Evolutionary conservation across 495 filamentous ascomycete genomes (phyloP), one percentile per base, ranked within the genome.

Genomic region (Daldinia grandis): DNA sequence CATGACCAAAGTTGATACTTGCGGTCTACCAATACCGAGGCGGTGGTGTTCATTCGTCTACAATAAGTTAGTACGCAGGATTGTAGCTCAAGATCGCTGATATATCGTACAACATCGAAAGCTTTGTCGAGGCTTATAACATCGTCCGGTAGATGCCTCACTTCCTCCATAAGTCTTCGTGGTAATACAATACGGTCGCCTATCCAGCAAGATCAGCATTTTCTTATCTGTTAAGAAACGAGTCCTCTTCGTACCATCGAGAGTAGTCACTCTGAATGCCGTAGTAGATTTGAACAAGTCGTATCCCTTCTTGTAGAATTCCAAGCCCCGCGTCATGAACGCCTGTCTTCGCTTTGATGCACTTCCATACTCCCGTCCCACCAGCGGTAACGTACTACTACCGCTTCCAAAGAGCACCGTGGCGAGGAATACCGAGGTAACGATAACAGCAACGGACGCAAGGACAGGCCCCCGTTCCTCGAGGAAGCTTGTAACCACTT

Each of bases 61-160:
- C 9, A 33, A 24, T 12, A 28, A 15, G 7, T 66, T 70, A 72
- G 64, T 19, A 51, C 30, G 25, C 14, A 51, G 9, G n/a, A 62
- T 38, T 19, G 37, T 15, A 51, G 14, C 5, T 65, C 35, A 21
- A 24, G 33, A 35, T 49, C n/a, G 30, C 12, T 24, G 35, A 15
- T 1, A 37, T 42, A 14, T 49, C 71, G 17, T 62, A 76, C 72
- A 31, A 77, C 63, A 7, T 63, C 68, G 57, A 80, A 66, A 35
- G 80, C 77, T 27, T 58, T 76, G 60, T 77, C 50, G 35, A 79
- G 76, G 59, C 71, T 71, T 50, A 82, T 69, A n/a, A 78, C 68
- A 55, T 80, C 72, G 19, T 82, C 80, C 3, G 78, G 78, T 10
- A 81, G 75, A 6, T 72, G 75, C 47, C 74, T 72, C 28, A 82